Base-by-base conservation (phyloP, 768 basidiomycete species). In the Boletus sp. region DNA sequence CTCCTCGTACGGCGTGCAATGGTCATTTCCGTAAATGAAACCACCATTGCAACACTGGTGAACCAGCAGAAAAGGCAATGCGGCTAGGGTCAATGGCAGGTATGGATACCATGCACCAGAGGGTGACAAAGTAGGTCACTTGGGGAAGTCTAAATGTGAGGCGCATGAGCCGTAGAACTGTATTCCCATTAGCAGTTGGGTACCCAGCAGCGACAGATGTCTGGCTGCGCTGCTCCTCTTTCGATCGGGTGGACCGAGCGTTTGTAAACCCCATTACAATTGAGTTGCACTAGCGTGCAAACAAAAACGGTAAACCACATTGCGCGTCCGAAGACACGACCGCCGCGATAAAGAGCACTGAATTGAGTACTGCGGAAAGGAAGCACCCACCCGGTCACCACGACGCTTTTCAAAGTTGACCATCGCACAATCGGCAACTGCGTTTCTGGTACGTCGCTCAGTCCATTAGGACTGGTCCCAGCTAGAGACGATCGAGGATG, bases 401-500 rank as follows among this genome's bases (percentile, higher is more conserved):
- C 63, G 60, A 66, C 61, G 52, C 55, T 11, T 70, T 67, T 57
- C 66, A 66, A 70, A 60, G 64, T 56, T 42, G 44, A 45, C 60
- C 55, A 59, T 41, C 34, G 48, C 39, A 41, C 50, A 43, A 29
- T 1, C 37, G 50, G 57, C 52, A 62, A 57, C 68, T 55, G 66
- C 2, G 13, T 72, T 64, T 65, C 70, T 68, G 60, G 63, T 73
- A 64, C 55, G 64, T 57, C 63, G 60, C 60, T 52, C 61, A 55
- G 65, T 51, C 63, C 56, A 13, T 65, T 21, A 67, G 8, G 65
- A 60, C 66, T 50, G 56, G 64, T 59, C 68, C 56, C 63, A 4
- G 58, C 53, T 58, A 62, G 69, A 58, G 66, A 68, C 69, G 45
- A 61, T 72, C 66, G 39, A 56, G 64, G 64, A 47, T 62, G 68